These are phyloP conservation scores for Vachellia pachyceras DNA, from an alignment of 306 rosid genomes.

Conservation along the genomic window DNA sequence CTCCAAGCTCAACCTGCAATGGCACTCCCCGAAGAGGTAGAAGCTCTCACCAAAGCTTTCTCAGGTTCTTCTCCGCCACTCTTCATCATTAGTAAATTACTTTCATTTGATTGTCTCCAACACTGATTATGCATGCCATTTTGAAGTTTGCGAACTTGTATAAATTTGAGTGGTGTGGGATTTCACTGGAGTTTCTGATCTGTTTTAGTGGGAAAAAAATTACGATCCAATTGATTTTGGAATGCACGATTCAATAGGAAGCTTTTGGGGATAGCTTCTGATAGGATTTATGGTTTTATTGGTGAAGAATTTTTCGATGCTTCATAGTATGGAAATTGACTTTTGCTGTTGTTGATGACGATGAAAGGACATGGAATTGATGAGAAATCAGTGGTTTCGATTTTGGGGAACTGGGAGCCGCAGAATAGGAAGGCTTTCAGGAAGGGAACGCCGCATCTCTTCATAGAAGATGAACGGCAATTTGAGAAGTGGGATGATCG, in stretches of 20 bases:
- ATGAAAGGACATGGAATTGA: constrained; percentile 84
- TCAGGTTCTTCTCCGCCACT: constrained; percentile 58
- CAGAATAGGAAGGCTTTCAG: constrained; percentile 66
- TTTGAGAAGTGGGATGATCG: constrained; percentile 80
- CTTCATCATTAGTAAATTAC: neutral
- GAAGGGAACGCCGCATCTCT: constrained; percentile 56
- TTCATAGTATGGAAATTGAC: neutral
- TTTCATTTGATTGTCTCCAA: neutral
- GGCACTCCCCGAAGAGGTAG: constrained; percentile 64
- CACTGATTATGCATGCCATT: neutral
- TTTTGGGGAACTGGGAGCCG: constrained; percentile 78
- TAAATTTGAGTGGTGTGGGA: neutral
- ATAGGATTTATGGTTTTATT: neutral
- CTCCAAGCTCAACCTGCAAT: constrained; percentile 22
- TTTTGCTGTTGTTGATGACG: neutral
- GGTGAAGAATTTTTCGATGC: no score
- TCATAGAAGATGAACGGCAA: constrained; percentile 72
- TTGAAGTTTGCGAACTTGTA: neutral
- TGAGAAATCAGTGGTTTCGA: constrained; percentile 63
- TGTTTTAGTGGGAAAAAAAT: neutral
- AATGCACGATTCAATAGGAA: neutral
- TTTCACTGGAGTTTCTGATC: neutral
- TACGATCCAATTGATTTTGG: neutral
- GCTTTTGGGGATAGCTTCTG: neutral
- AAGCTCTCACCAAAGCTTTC: constrained; percentile 72